Conservation (phyloP, 1,284 basidiomycete genomes). For the Sporisorium scitamineum region DNA sequence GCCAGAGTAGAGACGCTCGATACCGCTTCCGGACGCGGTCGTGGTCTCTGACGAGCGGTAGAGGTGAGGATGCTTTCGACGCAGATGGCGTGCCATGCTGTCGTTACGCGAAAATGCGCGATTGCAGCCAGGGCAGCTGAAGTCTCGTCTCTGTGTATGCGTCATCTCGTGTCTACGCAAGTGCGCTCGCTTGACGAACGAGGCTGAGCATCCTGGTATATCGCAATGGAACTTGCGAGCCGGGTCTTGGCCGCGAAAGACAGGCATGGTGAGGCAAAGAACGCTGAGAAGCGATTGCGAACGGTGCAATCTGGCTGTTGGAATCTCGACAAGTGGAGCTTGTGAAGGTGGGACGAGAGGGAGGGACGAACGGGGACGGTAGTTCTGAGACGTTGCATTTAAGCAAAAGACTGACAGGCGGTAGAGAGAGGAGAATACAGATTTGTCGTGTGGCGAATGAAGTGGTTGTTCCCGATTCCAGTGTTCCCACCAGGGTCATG, state of each 20-base stretch:
- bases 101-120: constrained; percentile 47
- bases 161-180: constrained; percentile 51
- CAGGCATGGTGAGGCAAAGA: constrained; percentile 24
- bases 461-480: background rate
- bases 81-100: constrained; percentile 45
- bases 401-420: constrained; percentile 2
- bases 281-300: background rate
- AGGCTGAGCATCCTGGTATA: constrained; percentile 39
- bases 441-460: background rate
- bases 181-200: constrained; percentile 49
- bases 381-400: constrained; percentile 1
- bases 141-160: constrained; percentile 43
- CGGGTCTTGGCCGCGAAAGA: constrained; percentile 34
- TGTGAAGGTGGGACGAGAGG: constrained; percentile 24
- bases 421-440: background rate
- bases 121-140: constrained; percentile 37
- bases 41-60: constrained; percentile 20
- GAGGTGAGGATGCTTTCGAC: constrained; percentile 46
- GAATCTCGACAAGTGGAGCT: background rate
- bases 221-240: constrained; percentile 44
- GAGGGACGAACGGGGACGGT: background rate
- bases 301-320: background rate
- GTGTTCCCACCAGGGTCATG: constrained; percentile 22
- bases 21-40: background rate
- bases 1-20: constrained; percentile 19